phyloP scores from a whole-genome alignment of 805 yeast species.

The Hanseniaspora meyeri region DNA sequence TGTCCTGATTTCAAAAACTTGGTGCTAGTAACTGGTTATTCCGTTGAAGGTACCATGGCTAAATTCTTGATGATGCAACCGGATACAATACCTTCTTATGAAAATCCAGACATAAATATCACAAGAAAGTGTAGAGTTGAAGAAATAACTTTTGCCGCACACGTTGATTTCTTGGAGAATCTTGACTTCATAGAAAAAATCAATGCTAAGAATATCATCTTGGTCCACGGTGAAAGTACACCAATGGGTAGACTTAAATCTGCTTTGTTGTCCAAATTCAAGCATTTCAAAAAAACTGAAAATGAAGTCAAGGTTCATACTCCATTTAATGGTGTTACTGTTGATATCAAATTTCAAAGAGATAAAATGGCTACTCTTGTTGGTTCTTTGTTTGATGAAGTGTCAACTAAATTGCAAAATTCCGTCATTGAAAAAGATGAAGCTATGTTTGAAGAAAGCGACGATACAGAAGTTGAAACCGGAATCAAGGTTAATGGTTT shows the following conservation, averaged over 20 bases:
- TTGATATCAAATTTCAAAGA: slow-evolving; percentile 68
- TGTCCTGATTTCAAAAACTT: slow-evolving; percentile 91
- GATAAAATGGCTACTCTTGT: slow-evolving; percentile 69
- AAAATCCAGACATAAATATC: slow-evolving; percentile 68
- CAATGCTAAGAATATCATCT: slow-evolving; percentile 69
- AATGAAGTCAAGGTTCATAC: slow-evolving; percentile 83
- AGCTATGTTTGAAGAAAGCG: slow-evolving; percentile 49
- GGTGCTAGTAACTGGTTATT: slow-evolving; percentile 85
- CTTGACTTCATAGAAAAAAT: slow-evolving; percentile 80
- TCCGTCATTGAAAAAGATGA: slow-evolving; percentile 1
- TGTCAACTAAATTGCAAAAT: slow-evolving; percentile 16
- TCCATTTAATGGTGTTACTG: slow-evolving; percentile 79
- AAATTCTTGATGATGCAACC: slow-evolving; percentile 82
- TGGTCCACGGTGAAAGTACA: slow-evolving; percentile 94
- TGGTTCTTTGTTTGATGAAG: slow-evolving; percentile 43
- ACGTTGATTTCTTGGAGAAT: slow-evolving; percentile 91
- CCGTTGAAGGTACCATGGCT: slow-evolving; percentile 98
- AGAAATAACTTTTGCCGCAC: slow-evolving; percentile 98
- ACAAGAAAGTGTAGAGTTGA: slow-evolving; percentile 82
- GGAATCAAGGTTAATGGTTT: slow-evolving; percentile 57
- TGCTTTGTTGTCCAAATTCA: slow-evolving; percentile 77
- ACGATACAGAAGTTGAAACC: slow-evolving; percentile 27
- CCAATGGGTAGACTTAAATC: slow-evolving; percentile 98
- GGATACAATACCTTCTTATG: slow-evolving; percentile 67
- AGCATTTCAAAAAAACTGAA: slow-evolving; percentile 68